Conservation (phyloP, 768 basidiomycete genomes). For the Gloeopeniophorella convolvens region DNA sequence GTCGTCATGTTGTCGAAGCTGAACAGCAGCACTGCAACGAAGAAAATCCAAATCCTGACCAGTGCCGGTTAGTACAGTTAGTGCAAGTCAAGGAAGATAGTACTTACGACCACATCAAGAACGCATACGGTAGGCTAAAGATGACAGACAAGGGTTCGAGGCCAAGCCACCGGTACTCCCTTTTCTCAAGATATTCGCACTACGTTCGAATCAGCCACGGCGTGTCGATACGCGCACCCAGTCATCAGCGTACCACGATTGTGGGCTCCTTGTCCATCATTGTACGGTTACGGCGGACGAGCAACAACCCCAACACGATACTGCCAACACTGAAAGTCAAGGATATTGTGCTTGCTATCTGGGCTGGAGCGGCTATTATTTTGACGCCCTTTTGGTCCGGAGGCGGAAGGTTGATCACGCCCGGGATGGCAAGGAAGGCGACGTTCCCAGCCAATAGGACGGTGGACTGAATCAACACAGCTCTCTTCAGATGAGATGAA, state of each 20-base stretch:
- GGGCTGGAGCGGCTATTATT: conserved; percentile 33
- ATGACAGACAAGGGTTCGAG: conserved; percentile 47
- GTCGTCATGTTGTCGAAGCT: too few species aligned
- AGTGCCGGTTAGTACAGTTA: too few species aligned
- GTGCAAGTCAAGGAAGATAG: not conserved
- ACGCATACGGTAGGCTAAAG: conserved; percentile 49
- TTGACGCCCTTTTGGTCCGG: not conserved
- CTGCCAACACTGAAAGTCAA: conserved; percentile 41
- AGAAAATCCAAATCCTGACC: too few species aligned
- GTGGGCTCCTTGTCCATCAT: conserved; percentile 29
- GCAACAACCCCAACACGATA: conserved; percentile 40
- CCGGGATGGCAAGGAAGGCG: conserved; percentile 29
- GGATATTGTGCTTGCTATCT: conserved; percentile 45
- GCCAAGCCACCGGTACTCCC: conserved; percentile 32
- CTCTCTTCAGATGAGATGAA: not conserved
- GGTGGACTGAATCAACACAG: conserved; percentile 21
- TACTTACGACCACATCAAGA: conserved; percentile 57
- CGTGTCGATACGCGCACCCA: not conserved
- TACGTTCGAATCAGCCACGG: conserved; percentile 3
- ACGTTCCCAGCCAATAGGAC: conserved; percentile 31
- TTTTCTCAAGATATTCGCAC: conserved; percentile 23
- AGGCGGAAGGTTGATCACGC: conserved; percentile 12
- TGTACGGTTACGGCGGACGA: conserved; percentile 37
- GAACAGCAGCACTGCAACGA: too few species aligned
- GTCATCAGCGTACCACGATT: not conserved